Base-by-base conservation (phyloP, 2,329 filamentous ascomycete species). In the Aureobasidium sp. region DNA sequence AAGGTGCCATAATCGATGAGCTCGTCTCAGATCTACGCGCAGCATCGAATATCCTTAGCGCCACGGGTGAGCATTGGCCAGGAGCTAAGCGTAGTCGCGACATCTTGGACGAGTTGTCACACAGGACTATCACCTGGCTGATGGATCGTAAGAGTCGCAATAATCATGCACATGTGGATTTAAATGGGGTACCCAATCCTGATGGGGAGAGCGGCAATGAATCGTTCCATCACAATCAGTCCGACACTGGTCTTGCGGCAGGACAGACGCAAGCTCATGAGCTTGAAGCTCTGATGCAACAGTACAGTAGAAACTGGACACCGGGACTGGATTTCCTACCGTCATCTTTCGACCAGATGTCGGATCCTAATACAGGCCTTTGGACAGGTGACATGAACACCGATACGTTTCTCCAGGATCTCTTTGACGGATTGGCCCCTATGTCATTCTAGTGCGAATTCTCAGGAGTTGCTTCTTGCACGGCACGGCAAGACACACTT, bases 351-450 rank as follows among this genome's bases (percentile, higher is more conserved):
- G 53, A 57, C 5, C 27, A 44, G 9, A 29, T 36, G 9, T 44
- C 53, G 9, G 53, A 45, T 14, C 17, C 41, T 3, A 45, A 17
- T 6, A 45, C 53, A 12, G 53, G 53, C 7, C 22, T 57, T 2
- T 57, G 53, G 53, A 57, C 41, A 1, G 53, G 53, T 5, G 53
- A 57, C 36, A 57, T 45, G 39, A 57, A 57, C 39, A 45, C 53
- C 8, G 53, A 57, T 14, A 25, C 39, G 2, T 57, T 57, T 9
- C 29, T 57, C 3, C 53, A 57, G 25, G 41, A 57, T 25, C 17
- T 57, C n/a, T 57, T 57, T 20, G 53, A 57, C 14, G 53, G 53
- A 17, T 2, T 45, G 20, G 53, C 41, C 8, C 53, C 53, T 25
- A 57, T 57, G 53, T 34, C 41, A 3, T 45, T 55, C 6, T 55